Evolutionary conservation across 495 filamentous ascomycete genomes (phyloP), one percentile per base, ranked within the genome.

Genomic region (Aspergillus taichungensis): DNA sequence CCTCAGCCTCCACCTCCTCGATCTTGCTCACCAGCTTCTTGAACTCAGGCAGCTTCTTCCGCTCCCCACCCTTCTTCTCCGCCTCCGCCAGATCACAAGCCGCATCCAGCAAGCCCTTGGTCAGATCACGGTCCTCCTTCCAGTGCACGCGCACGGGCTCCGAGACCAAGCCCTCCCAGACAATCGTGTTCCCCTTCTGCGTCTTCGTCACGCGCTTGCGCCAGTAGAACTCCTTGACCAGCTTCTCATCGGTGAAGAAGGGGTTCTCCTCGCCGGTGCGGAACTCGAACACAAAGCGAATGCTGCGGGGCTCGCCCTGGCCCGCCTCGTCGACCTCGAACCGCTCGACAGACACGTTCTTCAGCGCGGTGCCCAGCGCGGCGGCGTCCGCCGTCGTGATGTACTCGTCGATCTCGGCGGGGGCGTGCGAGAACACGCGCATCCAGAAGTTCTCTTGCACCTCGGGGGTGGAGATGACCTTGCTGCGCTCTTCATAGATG

Each of bases 211-310:
- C 47, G 43, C 67, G 66, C 60, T 74, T 73, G 50, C 88, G 81
- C 69, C 78, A 84, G 79, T 83, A 89, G 64, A 95, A 91, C 55
- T 83, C 84, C 81, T 97, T 97, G 63, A 87, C 84, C 34, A 97
- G 66, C 45, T 81, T 76, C 33, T 62, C 60, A 62, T 95, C 75
- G 50, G 77, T 71, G 59, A 95, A 91, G 65, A 78, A 81, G 10
- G 82, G 75, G 64, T 95, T 95, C 70, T 62, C 51, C 44, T 69
- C 60, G 55, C 57, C 61, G 50, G 66, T 56, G 45, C 57, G 44
- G 66, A 77, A 69, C 39, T 72, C 59, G 45, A 69, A 64, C 43
- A 56, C 61, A 54, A 75, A 59, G 34, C 69, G 60, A 55, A 72
- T 44, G 59, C 65, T 69, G 53, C 69, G 69, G 37, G 69, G 69